Evolutionary conservation across 2,329 filamentous ascomycete genomes (phyloP).

Genomic region (Apiospora aurea): DNA sequence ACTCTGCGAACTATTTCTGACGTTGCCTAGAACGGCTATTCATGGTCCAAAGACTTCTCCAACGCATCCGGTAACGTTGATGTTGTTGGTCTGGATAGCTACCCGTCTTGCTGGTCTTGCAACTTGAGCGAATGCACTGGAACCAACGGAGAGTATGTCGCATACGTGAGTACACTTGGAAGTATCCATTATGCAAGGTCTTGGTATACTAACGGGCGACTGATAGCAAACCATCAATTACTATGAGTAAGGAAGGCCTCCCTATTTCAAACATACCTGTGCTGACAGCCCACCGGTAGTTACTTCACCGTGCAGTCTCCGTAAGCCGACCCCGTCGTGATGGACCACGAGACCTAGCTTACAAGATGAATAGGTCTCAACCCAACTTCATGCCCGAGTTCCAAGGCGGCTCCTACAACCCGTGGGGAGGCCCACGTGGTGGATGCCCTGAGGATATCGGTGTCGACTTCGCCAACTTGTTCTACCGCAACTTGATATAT

Average conservation of each 20-base stretch:
- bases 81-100: slow-evolving; percentile 58
- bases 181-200: slow-evolving; percentile 24
- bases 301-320: slow-evolving; percentile 43
- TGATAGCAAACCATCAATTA: slow-evolving; percentile 35
- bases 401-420: slow-evolving; percentile 66
- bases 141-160: slow-evolving; percentile 64
- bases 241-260: too few species aligned
- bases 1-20: slow-evolving; percentile 5
- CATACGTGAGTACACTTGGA: slow-evolving; percentile 51
- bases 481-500: slow-evolving; percentile 68
- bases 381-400: slow-evolving; percentile 66
- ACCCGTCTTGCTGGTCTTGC: slow-evolving; percentile 68
- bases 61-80: slow-evolving; percentile 63
- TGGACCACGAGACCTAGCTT: too few species aligned
- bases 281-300: too few species aligned
- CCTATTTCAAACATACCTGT: too few species aligned
- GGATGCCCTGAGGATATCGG: slow-evolving; percentile 62
- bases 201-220: background rate
- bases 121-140: slow-evolving; percentile 66
- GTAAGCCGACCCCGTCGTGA: too few species aligned
- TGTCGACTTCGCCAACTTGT: slow-evolving; percentile 67
- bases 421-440: slow-evolving; percentile 64
- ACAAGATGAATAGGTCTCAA: slow-evolving; percentile 50
- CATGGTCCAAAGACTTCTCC: slow-evolving; percentile 67
- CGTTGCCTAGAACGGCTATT: slow-evolving; percentile 45